Percentiles rank a stretch among this genome's conserved stretches.
Evolutionary conservation across 2,329 filamentous ascomycete genomes (phyloP).

Genomic region (Berkeleyomyces rouxiae): DNA sequence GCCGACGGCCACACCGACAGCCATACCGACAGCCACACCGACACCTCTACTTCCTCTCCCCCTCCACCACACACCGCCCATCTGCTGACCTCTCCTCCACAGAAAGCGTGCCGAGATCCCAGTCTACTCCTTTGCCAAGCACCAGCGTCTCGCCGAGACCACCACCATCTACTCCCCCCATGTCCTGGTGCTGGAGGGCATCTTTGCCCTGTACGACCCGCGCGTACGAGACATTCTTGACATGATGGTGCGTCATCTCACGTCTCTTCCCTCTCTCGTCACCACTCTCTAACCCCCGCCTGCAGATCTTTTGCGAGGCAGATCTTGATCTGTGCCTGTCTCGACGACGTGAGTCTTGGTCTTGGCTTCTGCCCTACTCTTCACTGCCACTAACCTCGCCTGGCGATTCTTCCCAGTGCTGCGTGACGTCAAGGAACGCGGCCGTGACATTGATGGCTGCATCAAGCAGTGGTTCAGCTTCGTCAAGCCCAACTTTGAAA

Average conservation of each 20-base stretch:
- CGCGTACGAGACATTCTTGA: conserved; percentile 76
- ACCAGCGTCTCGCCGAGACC: conserved; percentile 61
- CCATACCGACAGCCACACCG: conserved; percentile 3
- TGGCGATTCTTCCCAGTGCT: conserved; percentile 39
- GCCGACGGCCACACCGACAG: conserved; percentile 4
- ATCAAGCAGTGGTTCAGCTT: conserved; percentile 97
- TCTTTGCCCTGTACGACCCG: conserved; percentile 81
- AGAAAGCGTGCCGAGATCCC: conserved; percentile 83
- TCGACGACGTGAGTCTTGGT: conserved; percentile 49
- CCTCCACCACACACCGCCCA: background rate
- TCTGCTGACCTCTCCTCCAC: conserved; percentile 3
- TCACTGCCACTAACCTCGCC: background rate
- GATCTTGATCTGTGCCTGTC: conserved; percentile 89
- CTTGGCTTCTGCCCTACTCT: background rate
- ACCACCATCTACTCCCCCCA: conserved; percentile 91
- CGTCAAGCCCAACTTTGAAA: conserved; percentile 93
- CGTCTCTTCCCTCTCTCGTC: too few relatives aligned
- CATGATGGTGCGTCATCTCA: conserved; percentile 48
- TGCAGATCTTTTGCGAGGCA: conserved; percentile 82
- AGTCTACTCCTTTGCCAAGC: conserved; percentile 86
- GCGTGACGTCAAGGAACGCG: conserved; percentile 77
- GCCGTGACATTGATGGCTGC: conserved; percentile 81
- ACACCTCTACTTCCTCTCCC: background rate
- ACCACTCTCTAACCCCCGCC: background rate
- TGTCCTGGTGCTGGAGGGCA: conserved; percentile 87